These are phyloP conservation scores for Hansenula sp. DNA, from an alignment of 1,139 yeast species.

Conservation along the genomic window DNA sequence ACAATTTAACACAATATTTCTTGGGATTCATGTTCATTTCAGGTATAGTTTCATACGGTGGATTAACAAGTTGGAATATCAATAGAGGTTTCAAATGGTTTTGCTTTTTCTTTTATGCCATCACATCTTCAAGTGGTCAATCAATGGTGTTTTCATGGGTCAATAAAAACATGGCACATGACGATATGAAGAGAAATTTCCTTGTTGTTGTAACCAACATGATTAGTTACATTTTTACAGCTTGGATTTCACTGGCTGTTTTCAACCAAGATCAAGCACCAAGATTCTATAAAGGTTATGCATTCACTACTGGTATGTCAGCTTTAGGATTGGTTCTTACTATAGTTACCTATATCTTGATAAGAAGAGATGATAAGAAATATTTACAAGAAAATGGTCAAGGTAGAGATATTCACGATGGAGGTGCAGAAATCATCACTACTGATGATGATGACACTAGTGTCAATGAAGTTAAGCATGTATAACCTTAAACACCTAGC, in stretches of 20 bases:
- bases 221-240: conserved; percentile 33
- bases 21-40: conserved; percentile 34
- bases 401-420: neutral
- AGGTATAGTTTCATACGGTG: conserved; percentile 37
- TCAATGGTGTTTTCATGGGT: conserved; percentile 48
- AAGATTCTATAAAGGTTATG: conserved; percentile 40
- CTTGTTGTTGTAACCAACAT: conserved; percentile 46
- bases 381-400: neutral
- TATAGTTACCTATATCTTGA: conserved; percentile 15
- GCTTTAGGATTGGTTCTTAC: conserved; percentile 40
- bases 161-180: conserved; percentile 38
- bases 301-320: conserved; percentile 41
- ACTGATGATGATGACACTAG: neutral
- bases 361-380: neutral
- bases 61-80: conserved; percentile 43
- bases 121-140: conserved; percentile 40
- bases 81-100: conserved; percentile 46
- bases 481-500: too few relatives aligned
- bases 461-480: neutral
- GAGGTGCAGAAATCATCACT: neutral
- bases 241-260: conserved; percentile 32
- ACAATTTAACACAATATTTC: conserved; percentile 35
- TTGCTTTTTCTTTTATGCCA: conserved; percentile 41
- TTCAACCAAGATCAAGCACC: conserved; percentile 46
- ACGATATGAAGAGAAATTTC: conserved; percentile 47